These are phyloP conservation scores for Planoprotostelium fungivorum DNA, from an alignment of 78 protist species.

Conservation along the genomic window DNA sequence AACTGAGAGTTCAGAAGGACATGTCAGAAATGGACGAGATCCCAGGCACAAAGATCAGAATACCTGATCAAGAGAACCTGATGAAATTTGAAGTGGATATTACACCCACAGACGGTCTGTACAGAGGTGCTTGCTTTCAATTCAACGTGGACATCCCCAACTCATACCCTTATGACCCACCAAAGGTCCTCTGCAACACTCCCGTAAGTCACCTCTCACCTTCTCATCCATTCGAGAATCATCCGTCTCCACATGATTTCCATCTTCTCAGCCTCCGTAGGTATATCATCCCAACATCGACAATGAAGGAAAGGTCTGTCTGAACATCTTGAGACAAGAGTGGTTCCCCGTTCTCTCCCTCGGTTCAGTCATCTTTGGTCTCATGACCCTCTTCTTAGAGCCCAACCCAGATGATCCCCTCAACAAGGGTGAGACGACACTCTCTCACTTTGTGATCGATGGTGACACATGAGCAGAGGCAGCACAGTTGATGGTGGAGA, in stretches of 20 bases:
- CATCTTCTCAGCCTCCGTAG: not conserved
- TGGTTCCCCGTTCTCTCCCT: constrained; percentile 81
- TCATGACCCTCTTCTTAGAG: constrained; percentile 70
- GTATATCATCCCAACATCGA: constrained; percentile 88
- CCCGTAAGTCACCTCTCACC: constrained; percentile 3
- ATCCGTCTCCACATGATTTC: not conserved
- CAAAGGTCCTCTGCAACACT: constrained; percentile 76
- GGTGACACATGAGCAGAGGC: constrained; percentile 28
- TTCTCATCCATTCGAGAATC: not conserved
- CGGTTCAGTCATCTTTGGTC: constrained; percentile 67
- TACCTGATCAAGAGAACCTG: constrained; percentile 61
- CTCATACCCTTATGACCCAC: constrained; percentile 75
- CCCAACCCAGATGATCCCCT: constrained; percentile 90
- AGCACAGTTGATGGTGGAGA: constrained; percentile 59
- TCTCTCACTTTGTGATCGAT: not conserved
- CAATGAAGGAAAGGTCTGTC: constrained; percentile 79
- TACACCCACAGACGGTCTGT: constrained; percentile 65
- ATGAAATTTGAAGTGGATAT: constrained; percentile 51
- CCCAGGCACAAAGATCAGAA: constrained; percentile 21
- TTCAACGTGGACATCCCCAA: constrained; percentile 64
- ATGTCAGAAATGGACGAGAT: constrained; percentile 48
- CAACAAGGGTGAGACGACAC: constrained; percentile 50
- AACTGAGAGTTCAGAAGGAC: constrained; percentile 63
- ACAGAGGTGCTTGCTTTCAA: constrained; percentile 44
- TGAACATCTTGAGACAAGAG: constrained; percentile 77